Evolutionary conservation across 106 monocot genomes (phyloP).

Genomic region (Amphibolis antarctica): DNA sequence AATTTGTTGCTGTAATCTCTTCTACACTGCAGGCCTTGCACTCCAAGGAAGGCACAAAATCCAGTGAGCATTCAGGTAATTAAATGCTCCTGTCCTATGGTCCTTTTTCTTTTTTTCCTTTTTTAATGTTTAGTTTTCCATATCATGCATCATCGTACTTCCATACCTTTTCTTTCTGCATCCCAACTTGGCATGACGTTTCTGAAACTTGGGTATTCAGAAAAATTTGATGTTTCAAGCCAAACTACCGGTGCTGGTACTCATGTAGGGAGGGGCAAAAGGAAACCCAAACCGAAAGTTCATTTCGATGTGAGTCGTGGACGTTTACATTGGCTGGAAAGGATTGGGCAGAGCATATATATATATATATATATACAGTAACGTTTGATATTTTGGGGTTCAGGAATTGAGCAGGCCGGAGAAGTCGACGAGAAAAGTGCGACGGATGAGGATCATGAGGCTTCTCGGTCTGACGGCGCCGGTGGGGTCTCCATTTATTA

Average conservation of each 20-base stretch:
- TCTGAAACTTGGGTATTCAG: background rate
- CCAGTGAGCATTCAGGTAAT: constrained; percentile 11
- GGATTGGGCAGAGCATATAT: no score
- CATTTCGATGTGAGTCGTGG: constrained; percentile 27
- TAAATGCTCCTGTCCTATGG: constrained; percentile 8
- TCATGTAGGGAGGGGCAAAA: constrained; percentile 9
- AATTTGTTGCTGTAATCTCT: background rate
- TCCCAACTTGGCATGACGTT: background rate
- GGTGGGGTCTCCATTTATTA: constrained; percentile 22
- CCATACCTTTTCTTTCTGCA: background rate
- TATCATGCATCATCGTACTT: background rate
- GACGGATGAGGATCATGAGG: constrained; percentile 29
- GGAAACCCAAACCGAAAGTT: constrained; percentile 23
- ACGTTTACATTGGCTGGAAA: background rate
- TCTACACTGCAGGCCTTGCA: constrained; percentile 16
- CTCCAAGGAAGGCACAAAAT: constrained; percentile 8
- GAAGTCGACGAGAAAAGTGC: constrained; percentile 13
- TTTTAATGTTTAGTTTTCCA: no score
- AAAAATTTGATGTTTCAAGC: constrained; percentile 8
- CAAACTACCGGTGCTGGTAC: background rate
- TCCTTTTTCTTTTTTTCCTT: no score
- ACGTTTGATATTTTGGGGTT: background rate
- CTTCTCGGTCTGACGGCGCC: constrained; percentile 27
- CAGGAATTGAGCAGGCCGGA: constrained; percentile 17
- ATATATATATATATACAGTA: no score